A percentile compares a stretch with the other conserved stretches of the same genome.
These are phyloP conservation scores for Ampelomyces quisqualis DNA, from an alignment of 2,329 filamentous ascomycete genomes.

Conservation along the genomic window DNA sequence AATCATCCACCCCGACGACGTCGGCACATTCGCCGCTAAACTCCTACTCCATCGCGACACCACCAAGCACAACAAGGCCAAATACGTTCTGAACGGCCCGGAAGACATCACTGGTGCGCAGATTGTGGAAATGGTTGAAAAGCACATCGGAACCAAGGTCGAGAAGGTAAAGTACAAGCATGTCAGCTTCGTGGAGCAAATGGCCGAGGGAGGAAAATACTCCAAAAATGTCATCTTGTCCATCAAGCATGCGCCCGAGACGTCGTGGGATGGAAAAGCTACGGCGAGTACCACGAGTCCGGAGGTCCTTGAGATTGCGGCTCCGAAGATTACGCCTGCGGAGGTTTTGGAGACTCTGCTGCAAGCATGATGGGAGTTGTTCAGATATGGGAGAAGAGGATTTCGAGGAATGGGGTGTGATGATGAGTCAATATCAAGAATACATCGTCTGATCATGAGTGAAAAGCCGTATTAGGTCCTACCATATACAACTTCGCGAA, in stretches of 20 bases:
- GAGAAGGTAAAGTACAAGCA: slow-evolving; percentile 16
- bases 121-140: slow-evolving; percentile 16
- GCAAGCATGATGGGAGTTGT: not conserved
- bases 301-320: slow-evolving; percentile 15
- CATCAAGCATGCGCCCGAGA: slow-evolving; percentile 8
- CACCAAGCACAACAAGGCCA: slow-evolving; percentile 12
- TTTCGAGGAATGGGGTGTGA: too few relatives aligned
- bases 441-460: too few relatives aligned
- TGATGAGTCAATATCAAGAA: too few relatives aligned
- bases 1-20: slow-evolving; percentile 17
- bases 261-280: slow-evolving; percentile 11
- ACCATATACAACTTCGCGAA: too few relatives aligned
- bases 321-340: slow-evolving; percentile 7
- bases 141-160: slow-evolving; percentile 12
- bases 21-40: slow-evolving; percentile 15
- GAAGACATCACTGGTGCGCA: slow-evolving; percentile 14
- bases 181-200: slow-evolving; percentile 7
- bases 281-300: slow-evolving; percentile 16
- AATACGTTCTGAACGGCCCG: slow-evolving; percentile 18
- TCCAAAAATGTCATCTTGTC: slow-evolving; percentile 14
- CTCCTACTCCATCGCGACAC: slow-evolving; percentile 13
- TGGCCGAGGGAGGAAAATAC: slow-evolving; percentile 7
- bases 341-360: not conserved
- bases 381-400: too few relatives aligned
- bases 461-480: too few relatives aligned